Percentiles rank a stretch among this genome's conserved stretches.
phyloP scores from a whole-genome alignment of 2,329 filamentous ascomycete species.

The Orbilia ellipsospora region DNA sequence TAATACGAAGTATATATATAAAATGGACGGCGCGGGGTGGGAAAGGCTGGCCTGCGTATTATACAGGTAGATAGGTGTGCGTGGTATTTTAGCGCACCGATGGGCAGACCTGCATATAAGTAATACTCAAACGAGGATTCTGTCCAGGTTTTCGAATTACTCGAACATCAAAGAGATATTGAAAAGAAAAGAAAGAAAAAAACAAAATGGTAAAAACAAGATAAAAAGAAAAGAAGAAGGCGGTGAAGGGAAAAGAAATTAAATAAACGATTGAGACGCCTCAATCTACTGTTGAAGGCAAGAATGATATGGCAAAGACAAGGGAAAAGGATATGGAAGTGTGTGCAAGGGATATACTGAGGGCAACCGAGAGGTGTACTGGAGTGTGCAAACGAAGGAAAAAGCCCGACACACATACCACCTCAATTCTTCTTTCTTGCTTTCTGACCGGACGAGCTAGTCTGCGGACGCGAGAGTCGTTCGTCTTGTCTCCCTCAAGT shows the following conservation, averaged over 20 bases:
- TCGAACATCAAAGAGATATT: neutral
- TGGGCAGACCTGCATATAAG: slow-evolving; percentile 33
- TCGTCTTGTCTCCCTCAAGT: too few species aligned
- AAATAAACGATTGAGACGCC: slow-evolving; percentile 11
- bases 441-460: slow-evolving; percentile 15
- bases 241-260: slow-evolving; percentile 15
- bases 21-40: slow-evolving; percentile 41
- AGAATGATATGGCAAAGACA: slow-evolving; percentile 36
- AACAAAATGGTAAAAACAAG: slow-evolving; percentile 13
- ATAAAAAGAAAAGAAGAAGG: slow-evolving; percentile 26
- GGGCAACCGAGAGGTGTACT: slow-evolving; percentile 15
- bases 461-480: neutral
- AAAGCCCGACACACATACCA: slow-evolving; percentile 21
- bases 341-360: slow-evolving; percentile 1
- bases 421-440: slow-evolving; percentile 5
- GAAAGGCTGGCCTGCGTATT: slow-evolving; percentile 20
- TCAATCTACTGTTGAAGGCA: slow-evolving; percentile 34
- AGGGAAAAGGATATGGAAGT: neutral
- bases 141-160: too few species aligned
- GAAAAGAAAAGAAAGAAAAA: slow-evolving; percentile 26
- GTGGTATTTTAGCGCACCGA: slow-evolving; percentile 43
- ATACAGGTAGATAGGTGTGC: neutral
- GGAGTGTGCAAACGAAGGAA: slow-evolving; percentile 29
- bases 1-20: slow-evolving; percentile 52
- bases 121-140: slow-evolving; percentile 10